Evolutionary conservation across 306 rosid species (phyloP).

Genomic region (Betula pendula): DNA sequence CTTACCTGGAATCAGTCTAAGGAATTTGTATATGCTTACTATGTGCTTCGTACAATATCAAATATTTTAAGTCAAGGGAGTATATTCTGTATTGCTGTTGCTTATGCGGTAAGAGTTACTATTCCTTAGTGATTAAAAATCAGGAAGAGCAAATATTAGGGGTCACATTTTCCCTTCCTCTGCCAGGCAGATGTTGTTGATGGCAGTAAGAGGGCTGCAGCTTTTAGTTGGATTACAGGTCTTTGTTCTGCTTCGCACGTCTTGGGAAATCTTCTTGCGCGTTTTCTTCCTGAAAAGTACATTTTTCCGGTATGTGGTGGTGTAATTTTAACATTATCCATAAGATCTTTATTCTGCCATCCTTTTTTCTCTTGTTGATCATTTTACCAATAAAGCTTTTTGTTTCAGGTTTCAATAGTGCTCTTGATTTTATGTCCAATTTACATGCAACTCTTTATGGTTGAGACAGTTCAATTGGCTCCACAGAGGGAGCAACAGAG

Average conservation of each 20-base stretch:
- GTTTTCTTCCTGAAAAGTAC: slow-evolving; percentile 52
- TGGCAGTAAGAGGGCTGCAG: slow-evolving; percentile 54
- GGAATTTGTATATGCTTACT: slow-evolving; percentile 64
- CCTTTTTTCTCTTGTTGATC: slow-evolving; percentile 4
- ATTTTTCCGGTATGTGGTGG: slow-evolving; percentile 46
- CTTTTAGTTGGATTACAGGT: slow-evolving; percentile 67
- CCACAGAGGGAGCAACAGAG: slow-evolving; percentile 25
- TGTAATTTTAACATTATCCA: not conserved
- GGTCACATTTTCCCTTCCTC: slow-evolving; percentile 16
- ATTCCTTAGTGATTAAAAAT: slow-evolving; percentile 17
- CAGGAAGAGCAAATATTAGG: slow-evolving; percentile 2
- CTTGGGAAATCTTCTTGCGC: slow-evolving; percentile 57
- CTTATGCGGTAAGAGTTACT: slow-evolving; percentile 58
- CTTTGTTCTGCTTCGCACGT: slow-evolving; percentile 64
- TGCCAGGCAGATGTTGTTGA: slow-evolving; percentile 64
- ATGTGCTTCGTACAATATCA: slow-evolving; percentile 55
- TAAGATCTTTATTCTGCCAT: not conserved
- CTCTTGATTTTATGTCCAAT: slow-evolving; percentile 58
- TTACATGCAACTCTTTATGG: slow-evolving; percentile 69
- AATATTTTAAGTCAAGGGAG: slow-evolving; percentile 68
- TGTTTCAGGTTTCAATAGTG: slow-evolving; percentile 66
- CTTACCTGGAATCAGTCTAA: slow-evolving; percentile 54
- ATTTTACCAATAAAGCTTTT: slow-evolving; percentile 2
- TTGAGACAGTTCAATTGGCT: slow-evolving; percentile 47
- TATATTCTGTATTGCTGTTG: slow-evolving; percentile 63